phyloP scores from a whole-genome alignment of 1,284 basidiomycete genomes.

The Boletus mariae region DNA sequence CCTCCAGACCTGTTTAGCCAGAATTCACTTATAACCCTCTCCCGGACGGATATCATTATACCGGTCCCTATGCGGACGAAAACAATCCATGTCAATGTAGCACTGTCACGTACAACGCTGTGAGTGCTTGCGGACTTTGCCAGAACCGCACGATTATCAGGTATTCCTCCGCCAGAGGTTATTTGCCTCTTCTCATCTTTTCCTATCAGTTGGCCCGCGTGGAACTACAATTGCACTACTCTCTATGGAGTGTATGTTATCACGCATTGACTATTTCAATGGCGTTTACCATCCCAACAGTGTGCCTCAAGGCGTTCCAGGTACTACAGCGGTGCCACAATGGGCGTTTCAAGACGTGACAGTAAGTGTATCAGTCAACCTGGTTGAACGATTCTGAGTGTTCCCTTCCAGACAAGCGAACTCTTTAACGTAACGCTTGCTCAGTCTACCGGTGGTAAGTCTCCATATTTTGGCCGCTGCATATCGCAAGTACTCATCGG shows the following conservation, averaged over 20 bases:
- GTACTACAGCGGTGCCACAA: conserved; percentile 27
- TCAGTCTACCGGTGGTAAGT: conserved; percentile 25
- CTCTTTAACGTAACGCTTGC: conserved; percentile 24
- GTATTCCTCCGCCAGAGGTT: conserved; percentile 1
- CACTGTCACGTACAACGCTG: conserved; percentile 29
- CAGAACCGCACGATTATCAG: conserved; percentile 23
- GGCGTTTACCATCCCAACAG: conserved; percentile 15
- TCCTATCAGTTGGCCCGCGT: conserved; percentile 26
- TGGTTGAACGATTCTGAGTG: not conserved
- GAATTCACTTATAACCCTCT: conserved; percentile 24
- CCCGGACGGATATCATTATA: conserved; percentile 13
- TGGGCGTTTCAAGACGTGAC: conserved; percentile 34
- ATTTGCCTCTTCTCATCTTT: not conserved
- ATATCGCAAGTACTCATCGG: not conserved
- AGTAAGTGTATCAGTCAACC: conserved; percentile 15
- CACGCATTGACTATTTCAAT: not conserved
- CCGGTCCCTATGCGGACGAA: conserved; percentile 17
- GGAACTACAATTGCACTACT: conserved; percentile 26
- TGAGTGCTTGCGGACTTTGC: conserved; percentile 35
- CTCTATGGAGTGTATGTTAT: conserved; percentile 20
- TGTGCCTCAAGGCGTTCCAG: conserved; percentile 19
- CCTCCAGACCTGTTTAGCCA: conserved; percentile 7
- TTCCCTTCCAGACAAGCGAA: conserved; percentile 16
- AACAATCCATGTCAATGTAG: conserved; percentile 32
- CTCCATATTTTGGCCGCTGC: not conserved